Conservation (phyloP, 164 flowering plant species). For the Macadamia tetraphylla region DNA sequence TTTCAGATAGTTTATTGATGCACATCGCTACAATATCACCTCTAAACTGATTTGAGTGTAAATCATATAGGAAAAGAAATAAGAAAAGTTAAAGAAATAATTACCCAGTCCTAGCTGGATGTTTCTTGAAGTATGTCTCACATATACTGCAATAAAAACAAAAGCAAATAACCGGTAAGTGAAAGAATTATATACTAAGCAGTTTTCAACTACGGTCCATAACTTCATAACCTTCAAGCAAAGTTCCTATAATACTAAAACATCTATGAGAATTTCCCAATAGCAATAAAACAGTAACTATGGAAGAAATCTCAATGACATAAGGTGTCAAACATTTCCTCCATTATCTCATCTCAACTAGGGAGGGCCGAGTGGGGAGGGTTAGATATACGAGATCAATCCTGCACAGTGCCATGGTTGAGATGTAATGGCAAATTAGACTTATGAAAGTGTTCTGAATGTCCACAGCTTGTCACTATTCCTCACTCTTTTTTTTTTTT, state of each 20-base stretch:
- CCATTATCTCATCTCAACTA: neutral
- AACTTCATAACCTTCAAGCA: neutral
- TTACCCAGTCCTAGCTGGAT: constrained; percentile 86
- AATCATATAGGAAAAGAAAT: neutral
- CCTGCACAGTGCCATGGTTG: no score
- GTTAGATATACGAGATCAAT: no score
- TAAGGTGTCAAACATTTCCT: neutral
- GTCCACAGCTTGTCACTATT: no score
- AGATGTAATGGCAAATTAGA: no score
- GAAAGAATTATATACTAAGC: constrained; percentile 1
- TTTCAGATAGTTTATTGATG: neutral
- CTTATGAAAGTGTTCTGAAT: no score
- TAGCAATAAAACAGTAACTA: neutral
- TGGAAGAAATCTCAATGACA: neutral
- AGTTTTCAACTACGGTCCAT: neutral
- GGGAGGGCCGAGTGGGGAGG: no score
- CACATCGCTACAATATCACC: neutral
- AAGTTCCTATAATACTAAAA: neutral
- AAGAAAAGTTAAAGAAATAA: neutral
- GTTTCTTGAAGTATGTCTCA: constrained; percentile 94
- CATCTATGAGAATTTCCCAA: neutral
- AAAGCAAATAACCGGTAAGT: constrained; percentile 7
- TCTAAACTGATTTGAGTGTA: neutral
- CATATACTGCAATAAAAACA: constrained; percentile 61
- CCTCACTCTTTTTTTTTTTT: no score